Evolutionary conservation across 495 filamentous ascomycete species (phyloP).

Genomic region (Penicillium goetzii): DNA sequence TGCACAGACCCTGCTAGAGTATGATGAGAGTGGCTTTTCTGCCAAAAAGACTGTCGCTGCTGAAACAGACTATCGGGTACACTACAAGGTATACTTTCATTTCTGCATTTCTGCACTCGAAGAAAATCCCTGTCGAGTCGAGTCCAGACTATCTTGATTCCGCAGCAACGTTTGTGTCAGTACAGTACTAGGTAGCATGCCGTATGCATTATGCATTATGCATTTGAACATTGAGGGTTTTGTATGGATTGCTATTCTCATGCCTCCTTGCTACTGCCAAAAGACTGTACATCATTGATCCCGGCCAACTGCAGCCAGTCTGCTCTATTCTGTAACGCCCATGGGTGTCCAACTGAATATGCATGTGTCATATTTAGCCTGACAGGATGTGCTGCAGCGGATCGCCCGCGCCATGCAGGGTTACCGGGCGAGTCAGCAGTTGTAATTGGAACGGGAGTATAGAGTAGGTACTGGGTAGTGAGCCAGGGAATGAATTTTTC

Average conservation of each 20-base stretch:
- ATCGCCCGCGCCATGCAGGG: slow-evolving; percentile 7
- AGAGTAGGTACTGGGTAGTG: neutral
- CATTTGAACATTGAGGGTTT: neutral
- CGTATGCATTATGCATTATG: neutral
- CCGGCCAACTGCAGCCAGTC: neutral
- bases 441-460: neutral
- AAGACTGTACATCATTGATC: neutral
- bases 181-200: neutral
- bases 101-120: neutral
- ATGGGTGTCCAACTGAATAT: neutral
- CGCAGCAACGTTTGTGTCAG: neutral
- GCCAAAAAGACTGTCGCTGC: neutral
- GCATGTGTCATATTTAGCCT: slow-evolving; percentile 9
- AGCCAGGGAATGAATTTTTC: slow-evolving; percentile 18
- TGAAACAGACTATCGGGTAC: neutral
- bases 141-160: neutral
- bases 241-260: neutral
- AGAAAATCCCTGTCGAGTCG: neutral
- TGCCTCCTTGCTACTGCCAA: neutral
- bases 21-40: slow-evolving; percentile 4
- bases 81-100: neutral
- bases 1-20: neutral
- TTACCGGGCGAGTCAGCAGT: slow-evolving; percentile 3
- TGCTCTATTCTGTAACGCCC: neutral
- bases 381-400: slow-evolving; percentile 10